Evolutionary conservation across 495 filamentous ascomycete species (phyloP).

Genomic region (Astrocystis sublimbata): DNA sequence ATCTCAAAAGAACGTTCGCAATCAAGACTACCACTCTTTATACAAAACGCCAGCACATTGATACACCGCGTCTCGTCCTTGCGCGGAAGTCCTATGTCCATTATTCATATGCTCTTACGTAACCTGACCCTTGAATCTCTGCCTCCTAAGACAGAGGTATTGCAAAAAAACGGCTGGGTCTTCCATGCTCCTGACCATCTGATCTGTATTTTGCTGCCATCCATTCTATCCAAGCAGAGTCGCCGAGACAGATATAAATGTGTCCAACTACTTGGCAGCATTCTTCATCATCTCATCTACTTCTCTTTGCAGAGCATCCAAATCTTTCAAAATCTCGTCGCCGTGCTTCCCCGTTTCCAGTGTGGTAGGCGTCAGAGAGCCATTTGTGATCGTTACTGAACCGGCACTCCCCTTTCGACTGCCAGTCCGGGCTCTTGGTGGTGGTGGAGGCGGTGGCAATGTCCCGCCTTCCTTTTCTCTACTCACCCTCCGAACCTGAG

Average conservation of each 20-base stretch:
- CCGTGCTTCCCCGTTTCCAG: slow-evolving; percentile 20
- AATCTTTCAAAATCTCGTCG: slow-evolving; percentile 63
- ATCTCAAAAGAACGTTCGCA: not conserved
- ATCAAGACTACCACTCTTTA: slow-evolving; percentile 3
- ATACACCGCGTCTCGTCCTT: not conserved
- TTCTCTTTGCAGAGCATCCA: slow-evolving; percentile 67
- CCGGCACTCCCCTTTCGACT: slow-evolving; percentile 32
- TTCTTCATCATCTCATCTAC: slow-evolving; percentile 68
- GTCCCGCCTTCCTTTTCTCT: slow-evolving; percentile 29
- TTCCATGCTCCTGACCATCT: not conserved
- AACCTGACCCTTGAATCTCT: not conserved
- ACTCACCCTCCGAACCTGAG: slow-evolving; percentile 24
- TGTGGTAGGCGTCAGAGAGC: slow-evolving; percentile 27
- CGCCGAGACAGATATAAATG: not conserved
- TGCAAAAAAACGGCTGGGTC: not conserved
- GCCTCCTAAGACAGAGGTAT: not conserved
- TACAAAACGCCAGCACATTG: not conserved
- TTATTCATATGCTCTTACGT: not conserved
- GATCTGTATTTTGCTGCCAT: not conserved
- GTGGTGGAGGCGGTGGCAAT: slow-evolving; percentile 59
- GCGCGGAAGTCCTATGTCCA: not conserved
- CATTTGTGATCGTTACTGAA: slow-evolving; percentile 12
- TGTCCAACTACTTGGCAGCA: slow-evolving; percentile 4
- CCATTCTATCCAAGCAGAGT: not conserved
- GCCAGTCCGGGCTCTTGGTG: slow-evolving; percentile 58